Conservation (phyloP, 805 yeast species). For the Schizosaccharomyces osmophilus region DNA sequence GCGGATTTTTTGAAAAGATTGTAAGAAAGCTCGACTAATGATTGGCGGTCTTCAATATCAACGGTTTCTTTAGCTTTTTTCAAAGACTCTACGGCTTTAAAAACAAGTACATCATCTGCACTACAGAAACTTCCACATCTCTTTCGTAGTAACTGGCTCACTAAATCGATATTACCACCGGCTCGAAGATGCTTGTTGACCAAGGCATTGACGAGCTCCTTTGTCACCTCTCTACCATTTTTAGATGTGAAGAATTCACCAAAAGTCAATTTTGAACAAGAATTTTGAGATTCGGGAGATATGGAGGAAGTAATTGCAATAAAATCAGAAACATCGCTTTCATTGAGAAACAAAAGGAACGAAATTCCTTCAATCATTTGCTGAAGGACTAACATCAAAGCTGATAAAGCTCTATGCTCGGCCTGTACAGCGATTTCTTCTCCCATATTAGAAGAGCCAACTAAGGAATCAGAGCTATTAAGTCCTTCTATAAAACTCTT, state of each 20-base stretch:
- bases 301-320: slow-evolving; percentile 40
- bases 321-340: slow-evolving; percentile 25
- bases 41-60: slow-evolving; percentile 38
- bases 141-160: slow-evolving; percentile 69
- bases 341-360: slow-evolving; percentile 56
- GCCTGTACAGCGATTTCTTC: slow-evolving; percentile 31
- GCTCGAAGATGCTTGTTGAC: slow-evolving; percentile 69
- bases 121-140: slow-evolving; percentile 90
- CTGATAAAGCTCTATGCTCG: slow-evolving; percentile 67
- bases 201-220: slow-evolving; percentile 69
- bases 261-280: slow-evolving; percentile 41
- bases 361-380: slow-evolving; percentile 77
- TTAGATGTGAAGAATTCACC: slow-evolving; percentile 55
- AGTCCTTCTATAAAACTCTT: slow-evolving; percentile 22
- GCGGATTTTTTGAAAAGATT: slow-evolving; percentile 56
- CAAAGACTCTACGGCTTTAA: slow-evolving; percentile 78
- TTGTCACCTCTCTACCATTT: slow-evolving; percentile 38
- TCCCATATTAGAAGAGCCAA: slow-evolving; percentile 7
- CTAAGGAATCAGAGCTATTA: slow-evolving; percentile 12
- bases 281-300: slow-evolving; percentile 39
- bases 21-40: slow-evolving; percentile 49
- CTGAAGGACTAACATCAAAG: slow-evolving; percentile 47
- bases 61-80: slow-evolving; percentile 65
- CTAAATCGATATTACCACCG: slow-evolving; percentile 81
- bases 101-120: slow-evolving; percentile 73